Base-by-base conservation (phyloP, 2,329 filamentous ascomycete species). In the Bipolaris gigantea region DNA sequence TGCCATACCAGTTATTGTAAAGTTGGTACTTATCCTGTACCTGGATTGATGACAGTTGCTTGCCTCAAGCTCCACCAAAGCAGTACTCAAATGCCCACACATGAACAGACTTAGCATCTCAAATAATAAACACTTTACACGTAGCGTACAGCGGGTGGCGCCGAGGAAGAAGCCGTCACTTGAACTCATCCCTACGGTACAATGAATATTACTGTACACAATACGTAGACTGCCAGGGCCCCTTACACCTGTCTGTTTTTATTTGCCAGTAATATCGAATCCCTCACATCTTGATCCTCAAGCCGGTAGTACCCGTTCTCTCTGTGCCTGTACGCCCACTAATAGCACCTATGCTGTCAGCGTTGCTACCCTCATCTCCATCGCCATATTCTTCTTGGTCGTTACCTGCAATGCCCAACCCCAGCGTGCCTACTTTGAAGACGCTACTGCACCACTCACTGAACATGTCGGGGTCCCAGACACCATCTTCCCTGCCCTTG, bases 401-500 rank as follows among this genome's bases (percentile, higher is more conserved):
- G 13, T 55, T 38, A 30, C 51, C 36, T 44, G 62, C 44, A 36
- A 71, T 64, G 4, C 67, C 70, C 36, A 74, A 59, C 2, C 75
- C 73, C 48, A 77, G 56, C 44, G 67, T 75, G 0, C 82, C 81
- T 15, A 85, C 82, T 44, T 77, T 77, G 69, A 89, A 89, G 2
- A 85, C 76, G 34, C 77, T 76, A 52, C 80, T 81, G 57, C 82
- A 83, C 80, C 85, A 87, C 62, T 86, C 84, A 2, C 76, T 79
- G 71, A 89, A 89, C 5, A 82, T 81, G 59, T 87, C 83, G 6
- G 83, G 78, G 67, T 87, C 84, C 85, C 85, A 87, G 5, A 87
- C 79, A 34, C 82, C 83, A 65, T 85, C 82, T 63, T 85, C 84
- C 35, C 81, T 75, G 0, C 80, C 82, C 63, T 85, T 86, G n/a